Evolutionary conservation across 78 protist species (phyloP).

Genomic region (Ministeria vibrans): DNA sequence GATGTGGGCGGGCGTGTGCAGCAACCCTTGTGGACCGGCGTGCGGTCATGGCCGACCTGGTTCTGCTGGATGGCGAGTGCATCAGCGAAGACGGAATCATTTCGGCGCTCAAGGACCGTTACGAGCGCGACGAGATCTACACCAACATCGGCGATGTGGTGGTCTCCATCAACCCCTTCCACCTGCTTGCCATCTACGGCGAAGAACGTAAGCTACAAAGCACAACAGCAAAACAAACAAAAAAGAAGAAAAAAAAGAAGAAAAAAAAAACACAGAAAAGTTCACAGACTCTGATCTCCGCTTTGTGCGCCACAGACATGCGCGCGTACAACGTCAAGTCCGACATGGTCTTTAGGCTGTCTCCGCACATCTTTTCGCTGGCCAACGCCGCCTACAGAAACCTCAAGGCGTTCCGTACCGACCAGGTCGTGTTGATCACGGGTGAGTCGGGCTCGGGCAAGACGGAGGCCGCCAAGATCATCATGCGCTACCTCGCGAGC

Average conservation of each 20-base stretch:
- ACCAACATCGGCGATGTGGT: background rate
- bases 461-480: conserved; percentile 47
- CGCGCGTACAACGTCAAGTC: conserved; percentile 33
- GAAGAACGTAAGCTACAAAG: too few relatives aligned
- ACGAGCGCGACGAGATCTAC: background rate
- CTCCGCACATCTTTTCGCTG: conserved; percentile 76
- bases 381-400: conserved; percentile 63
- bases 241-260: too few relatives aligned
- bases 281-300: too few relatives aligned
- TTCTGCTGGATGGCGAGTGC: background rate
- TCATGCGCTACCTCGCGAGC: background rate
- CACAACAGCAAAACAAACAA: too few relatives aligned
- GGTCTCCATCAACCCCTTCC: conserved; percentile 9
- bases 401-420: conserved; percentile 33
- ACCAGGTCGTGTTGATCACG: conserved; percentile 78
- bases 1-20: too few relatives aligned
- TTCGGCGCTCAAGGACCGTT: conserved; percentile 10
- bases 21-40: too few relatives aligned
- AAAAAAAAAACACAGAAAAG: too few relatives aligned
- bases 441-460: conserved; percentile 40
- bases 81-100: background rate
- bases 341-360: conserved; percentile 41
- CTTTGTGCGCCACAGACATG: too few relatives aligned
- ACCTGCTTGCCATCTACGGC: background rate
- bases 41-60: too few relatives aligned